phyloP scores from a whole-genome alignment of 345 rosid species.

The Acer yangbiense region DNA sequence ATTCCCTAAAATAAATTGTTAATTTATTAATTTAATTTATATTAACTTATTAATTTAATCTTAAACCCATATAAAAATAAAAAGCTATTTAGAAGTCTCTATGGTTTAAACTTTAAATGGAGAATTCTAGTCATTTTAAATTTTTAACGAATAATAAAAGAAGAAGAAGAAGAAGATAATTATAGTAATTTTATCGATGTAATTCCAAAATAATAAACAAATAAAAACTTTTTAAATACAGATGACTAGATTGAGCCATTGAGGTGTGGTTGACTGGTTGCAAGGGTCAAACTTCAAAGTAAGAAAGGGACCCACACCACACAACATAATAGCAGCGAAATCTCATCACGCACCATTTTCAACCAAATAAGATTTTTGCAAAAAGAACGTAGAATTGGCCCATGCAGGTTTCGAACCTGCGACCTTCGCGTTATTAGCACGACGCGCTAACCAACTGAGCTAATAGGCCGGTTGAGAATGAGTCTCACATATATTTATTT shows the following conservation, averaged over 20 bases:
- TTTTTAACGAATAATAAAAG: too few species aligned
- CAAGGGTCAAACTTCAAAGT: not conserved
- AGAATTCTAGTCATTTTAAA: too few species aligned
- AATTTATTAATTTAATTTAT: too few species aligned
- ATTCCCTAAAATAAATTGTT: too few species aligned
- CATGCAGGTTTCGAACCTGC: slow-evolving; percentile 78
- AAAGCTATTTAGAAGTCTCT: too few species aligned
- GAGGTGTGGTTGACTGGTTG: not conserved
- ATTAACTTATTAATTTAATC: too few species aligned
- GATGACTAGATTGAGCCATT: too few species aligned
- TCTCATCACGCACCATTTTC: not conserved
- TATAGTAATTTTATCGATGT: too few species aligned
- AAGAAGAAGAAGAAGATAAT: too few species aligned
- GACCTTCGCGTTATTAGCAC: slow-evolving; percentile 98
- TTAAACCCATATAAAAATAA: too few species aligned
- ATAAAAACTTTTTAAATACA: not conserved
- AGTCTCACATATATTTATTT: too few species aligned
- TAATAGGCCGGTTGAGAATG: slow-evolving; percentile 39
- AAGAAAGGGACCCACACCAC: not conserved
- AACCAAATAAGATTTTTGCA: not conserved
- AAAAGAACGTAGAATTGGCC: slow-evolving; percentile 36
- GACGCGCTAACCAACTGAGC: slow-evolving; percentile 96
- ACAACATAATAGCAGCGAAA: not conserved
- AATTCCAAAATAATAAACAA: not conserved
- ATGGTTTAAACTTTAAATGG: too few species aligned